Evolutionary conservation across 306 rosid genomes (phyloP).

Genomic region (Macrotyloma uniflorum): DNA sequence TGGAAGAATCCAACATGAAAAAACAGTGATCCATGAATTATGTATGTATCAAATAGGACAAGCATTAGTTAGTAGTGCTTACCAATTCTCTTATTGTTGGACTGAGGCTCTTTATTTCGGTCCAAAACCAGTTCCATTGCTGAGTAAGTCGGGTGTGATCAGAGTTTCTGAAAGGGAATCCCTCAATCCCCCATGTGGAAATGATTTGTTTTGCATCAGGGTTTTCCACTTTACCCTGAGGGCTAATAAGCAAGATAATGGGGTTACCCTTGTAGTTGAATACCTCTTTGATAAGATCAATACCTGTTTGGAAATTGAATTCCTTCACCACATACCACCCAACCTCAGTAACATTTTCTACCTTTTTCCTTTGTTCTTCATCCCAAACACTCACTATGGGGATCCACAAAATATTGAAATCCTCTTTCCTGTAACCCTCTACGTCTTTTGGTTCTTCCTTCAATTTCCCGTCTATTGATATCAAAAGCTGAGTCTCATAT

Average conservation of each 20-base stretch:
- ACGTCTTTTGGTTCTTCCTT: conserved; percentile 16
- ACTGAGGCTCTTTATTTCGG: conserved; percentile 9
- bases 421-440: conserved; percentile 32
- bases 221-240: conserved; percentile 30
- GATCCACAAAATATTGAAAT: conserved; percentile 44
- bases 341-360: not conserved
- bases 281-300: conserved; percentile 24
- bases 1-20: not conserved
- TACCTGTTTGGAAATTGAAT: conserved; percentile 1
- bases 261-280: conserved; percentile 14
- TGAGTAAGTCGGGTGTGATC: conserved; percentile 27
- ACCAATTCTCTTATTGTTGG: conserved; percentile 31
- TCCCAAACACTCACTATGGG: conserved; percentile 26
- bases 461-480: conserved; percentile 10
- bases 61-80: not conserved
- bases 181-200: conserved; percentile 38
- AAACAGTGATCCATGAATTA: not conserved
- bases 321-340: conserved; percentile 38
- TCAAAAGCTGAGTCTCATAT: conserved; percentile 2
- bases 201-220: conserved; percentile 36
- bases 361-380: not conserved
- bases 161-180: conserved; percentile 33
- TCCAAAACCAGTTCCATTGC: conserved; percentile 47
- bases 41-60: not conserved
- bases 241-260: conserved; percentile 32